A percentile compares a stretch with the other conserved stretches of the same genome.
These are phyloP conservation scores for Endoconidiophora laricicola DNA, from an alignment of 2,329 filamentous ascomycete species.

Conservation along the genomic window DNA sequence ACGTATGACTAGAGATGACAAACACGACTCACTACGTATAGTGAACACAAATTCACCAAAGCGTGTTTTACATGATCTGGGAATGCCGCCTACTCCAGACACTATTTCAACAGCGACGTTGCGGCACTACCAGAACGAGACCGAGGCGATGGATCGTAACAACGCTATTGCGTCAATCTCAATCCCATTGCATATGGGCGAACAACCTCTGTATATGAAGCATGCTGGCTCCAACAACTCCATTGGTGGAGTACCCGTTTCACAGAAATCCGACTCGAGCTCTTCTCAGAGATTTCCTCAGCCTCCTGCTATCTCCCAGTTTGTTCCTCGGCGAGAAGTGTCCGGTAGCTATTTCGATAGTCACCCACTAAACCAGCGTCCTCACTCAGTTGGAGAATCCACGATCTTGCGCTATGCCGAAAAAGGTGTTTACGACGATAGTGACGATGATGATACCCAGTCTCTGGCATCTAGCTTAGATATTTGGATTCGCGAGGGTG, in stretches of 20 bases:
- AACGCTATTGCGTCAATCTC: constrained; percentile 4
- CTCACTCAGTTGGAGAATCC: constrained; percentile 31
- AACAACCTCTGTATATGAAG: constrained; percentile 9
- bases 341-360: constrained; percentile 18
- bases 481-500: constrained; percentile 40
- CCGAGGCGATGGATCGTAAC: constrained; percentile 22
- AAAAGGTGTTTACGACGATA: constrained; percentile 28
- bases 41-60: constrained; percentile 30
- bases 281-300: constrained; percentile 15
- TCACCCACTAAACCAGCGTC: constrained; percentile 22
- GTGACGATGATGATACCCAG: constrained; percentile 24
- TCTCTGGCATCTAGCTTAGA: constrained; percentile 36
- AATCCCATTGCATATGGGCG: neutral
- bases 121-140: constrained; percentile 32
- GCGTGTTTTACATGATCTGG: constrained; percentile 27
- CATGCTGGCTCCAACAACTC: constrained; percentile 10
- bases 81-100: constrained; percentile 41
- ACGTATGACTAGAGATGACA: constrained; percentile 23
- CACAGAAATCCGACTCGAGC: neutral
- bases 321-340: constrained; percentile 18
- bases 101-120: constrained; percentile 41
- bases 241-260: constrained; percentile 10
- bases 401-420: constrained; percentile 24
- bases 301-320: constrained; percentile 20
- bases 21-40: constrained; percentile 29